Conservation (phyloP, 2,329 filamentous ascomycete species). For the Aspergillus intermedius region DNA sequence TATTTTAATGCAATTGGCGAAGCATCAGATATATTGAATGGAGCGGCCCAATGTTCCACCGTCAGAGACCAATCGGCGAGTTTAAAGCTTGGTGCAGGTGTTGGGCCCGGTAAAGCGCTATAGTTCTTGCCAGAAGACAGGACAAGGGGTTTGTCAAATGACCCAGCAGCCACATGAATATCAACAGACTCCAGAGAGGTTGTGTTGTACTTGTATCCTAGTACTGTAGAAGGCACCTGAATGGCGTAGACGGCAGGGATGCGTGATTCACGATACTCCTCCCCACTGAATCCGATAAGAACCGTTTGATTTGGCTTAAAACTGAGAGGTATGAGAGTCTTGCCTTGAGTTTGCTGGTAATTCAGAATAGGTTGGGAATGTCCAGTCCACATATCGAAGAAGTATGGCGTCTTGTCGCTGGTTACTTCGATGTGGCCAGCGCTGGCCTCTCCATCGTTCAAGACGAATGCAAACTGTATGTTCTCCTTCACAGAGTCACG, state of each 20-base stretch:
- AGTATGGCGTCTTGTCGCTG: constrained; percentile 27
- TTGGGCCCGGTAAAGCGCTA: background rate
- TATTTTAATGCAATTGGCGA: constrained; percentile 12
- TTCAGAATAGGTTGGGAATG: constrained; percentile 22
- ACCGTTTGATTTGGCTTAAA: constrained; percentile 35
- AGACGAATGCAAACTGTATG: constrained; percentile 36
- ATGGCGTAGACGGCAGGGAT: constrained; percentile 2
- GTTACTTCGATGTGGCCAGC: constrained; percentile 22
- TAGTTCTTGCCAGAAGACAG: constrained; percentile 1
- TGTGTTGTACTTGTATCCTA: constrained; percentile 1
- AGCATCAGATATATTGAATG: constrained; percentile 24
- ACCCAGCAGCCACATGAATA: background rate
- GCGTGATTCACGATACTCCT: background rate
- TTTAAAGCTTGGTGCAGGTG: constrained; percentile 8
- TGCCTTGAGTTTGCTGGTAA: constrained; percentile 22
- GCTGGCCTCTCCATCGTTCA: constrained; percentile 28
- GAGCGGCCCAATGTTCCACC: constrained; percentile 36
- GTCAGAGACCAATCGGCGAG: constrained; percentile 32
- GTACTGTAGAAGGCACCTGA: background rate
- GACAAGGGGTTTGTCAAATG: background rate
- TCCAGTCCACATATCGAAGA: constrained; percentile 41
- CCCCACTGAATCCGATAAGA: constrained; percentile 30
- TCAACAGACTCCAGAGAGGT: background rate
- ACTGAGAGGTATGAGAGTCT: constrained; percentile 27
- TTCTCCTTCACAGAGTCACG: constrained; percentile 29